Evolutionary conservation across 345 rosid species (phyloP).

Genomic region (Arabis alpina): DNA sequence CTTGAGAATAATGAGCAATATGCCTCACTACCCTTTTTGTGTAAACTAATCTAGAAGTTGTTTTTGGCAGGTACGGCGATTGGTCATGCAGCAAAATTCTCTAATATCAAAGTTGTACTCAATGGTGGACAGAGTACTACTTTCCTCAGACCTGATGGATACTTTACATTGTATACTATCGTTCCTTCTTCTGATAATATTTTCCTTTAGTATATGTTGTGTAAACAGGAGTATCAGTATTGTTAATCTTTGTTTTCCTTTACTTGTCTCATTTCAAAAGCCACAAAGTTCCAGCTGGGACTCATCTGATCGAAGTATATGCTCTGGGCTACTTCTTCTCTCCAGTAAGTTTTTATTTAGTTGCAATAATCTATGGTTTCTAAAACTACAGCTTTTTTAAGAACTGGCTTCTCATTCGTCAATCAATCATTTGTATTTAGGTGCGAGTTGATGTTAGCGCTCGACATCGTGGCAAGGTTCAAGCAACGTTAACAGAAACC

Average conservation of each 20-base stretch:
- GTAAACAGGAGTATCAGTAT: constrained; percentile 7
- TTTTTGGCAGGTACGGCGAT: constrained; percentile 48
- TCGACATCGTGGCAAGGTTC: constrained; percentile 90
- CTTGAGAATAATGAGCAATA: neutral
- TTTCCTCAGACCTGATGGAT: constrained; percentile 94
- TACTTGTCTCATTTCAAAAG: constrained; percentile 53
- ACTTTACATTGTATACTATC: constrained; percentile 85
- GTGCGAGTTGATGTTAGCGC: constrained; percentile 98
- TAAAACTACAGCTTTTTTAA: neutral
- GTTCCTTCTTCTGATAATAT: constrained; percentile 6
- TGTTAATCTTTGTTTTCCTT: constrained; percentile 49
- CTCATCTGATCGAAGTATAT: constrained; percentile 93
- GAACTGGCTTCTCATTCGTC: constrained; percentile 11
- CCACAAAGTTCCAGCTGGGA: constrained; percentile 86
- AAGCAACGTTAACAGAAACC: constrained; percentile 92
- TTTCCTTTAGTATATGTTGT: neutral
- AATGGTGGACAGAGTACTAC: constrained; percentile 80
- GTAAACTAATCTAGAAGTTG: constrained; percentile 23
- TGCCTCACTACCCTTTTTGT: neutral
- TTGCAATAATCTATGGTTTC: constrained; percentile 15
- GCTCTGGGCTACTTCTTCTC: constrained; percentile 91
- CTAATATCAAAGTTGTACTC: constrained; percentile 78
- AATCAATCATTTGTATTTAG: constrained; percentile 47
- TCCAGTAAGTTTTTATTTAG: constrained; percentile 59
- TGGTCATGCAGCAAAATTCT: constrained; percentile 65